These are phyloP conservation scores for Willaertia magna DNA, from an alignment of 208 protist genomes.

Conservation along the genomic window DNA sequence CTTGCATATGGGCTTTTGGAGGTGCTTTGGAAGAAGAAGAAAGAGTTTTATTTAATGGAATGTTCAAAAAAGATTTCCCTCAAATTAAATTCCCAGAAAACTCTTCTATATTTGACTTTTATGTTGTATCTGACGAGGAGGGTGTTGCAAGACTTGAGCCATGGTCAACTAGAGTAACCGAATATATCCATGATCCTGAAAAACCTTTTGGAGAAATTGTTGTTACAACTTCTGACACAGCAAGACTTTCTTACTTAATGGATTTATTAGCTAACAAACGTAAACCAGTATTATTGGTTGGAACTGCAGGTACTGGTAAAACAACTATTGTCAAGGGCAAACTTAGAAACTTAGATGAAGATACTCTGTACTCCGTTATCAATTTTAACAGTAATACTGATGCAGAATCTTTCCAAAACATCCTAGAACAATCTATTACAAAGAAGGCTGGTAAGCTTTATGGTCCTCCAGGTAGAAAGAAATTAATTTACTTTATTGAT, in stretches of 20 bases:
- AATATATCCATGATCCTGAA: conserved; percentile 70
- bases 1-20: conserved; percentile 90
- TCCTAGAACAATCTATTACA: conserved; percentile 88
- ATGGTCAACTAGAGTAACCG: conserved; percentile 74
- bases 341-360: conserved; percentile 73
- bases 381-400: conserved; percentile 88
- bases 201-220: conserved; percentile 70
- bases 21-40: conserved; percentile 84
- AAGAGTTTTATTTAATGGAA: conserved; percentile 82
- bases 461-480: conserved; percentile 85
- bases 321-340: conserved; percentile 91
- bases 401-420: conserved; percentile 71
- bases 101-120: conserved; percentile 86
- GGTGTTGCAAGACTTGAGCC: conserved; percentile 62
- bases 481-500: conserved; percentile 92
- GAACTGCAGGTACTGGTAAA: conserved; percentile 90
- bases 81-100: conserved; percentile 73
- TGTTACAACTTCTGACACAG: conserved; percentile 84
- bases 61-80: conserved; percentile 82
- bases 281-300: conserved; percentile 87
- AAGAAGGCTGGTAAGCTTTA: conserved; percentile 88
- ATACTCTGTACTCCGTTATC: conserved; percentile 73
- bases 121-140: conserved; percentile 64
- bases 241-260: conserved; percentile 83
- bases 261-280: conserved; percentile 74